Base-by-base conservation (phyloP, 805 yeast genomes). In the Suhomyces kilbournensis region DNA sequence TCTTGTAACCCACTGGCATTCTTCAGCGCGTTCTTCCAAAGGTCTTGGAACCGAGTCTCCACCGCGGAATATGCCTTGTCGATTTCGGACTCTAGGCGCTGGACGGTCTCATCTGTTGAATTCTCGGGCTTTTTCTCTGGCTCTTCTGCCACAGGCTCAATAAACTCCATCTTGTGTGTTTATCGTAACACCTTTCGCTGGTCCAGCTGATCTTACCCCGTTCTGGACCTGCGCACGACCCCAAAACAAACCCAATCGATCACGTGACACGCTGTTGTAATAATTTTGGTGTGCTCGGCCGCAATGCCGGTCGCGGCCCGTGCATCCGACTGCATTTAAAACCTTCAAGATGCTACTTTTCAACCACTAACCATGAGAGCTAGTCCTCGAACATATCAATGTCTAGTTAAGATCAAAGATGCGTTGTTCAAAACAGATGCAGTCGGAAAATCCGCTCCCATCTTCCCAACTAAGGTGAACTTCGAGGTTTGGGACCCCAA, bases 31-130 rank as follows among this genome's bases (percentile, higher is more conserved):
- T 52, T 62, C 14, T 49, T 45, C 78, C 78, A 73, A 22, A 74
- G 59, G 15, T 57, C 58, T 30, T 66, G 55, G 48, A 74, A 67
- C 52, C 62, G 67, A 7, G 91, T 84, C 54, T 82, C 85, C 15
- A 84, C 66, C 34, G 68, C 63, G 2, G 69, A 55, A 65, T 80
- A 82, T 3, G 80, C 77, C 19, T 72, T 66, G 52, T 81, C 83
- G 23, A 86, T 76, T 44, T 79, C 83, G 43, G 69, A 70, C 57
- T 83, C 89, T 19, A 84, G 60, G 57, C 77, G 74, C 20, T 70
- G 68, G 49, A 82, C 80, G 1, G 76, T 75, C 56, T 78, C 73
- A 48, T 84, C 86, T 0, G 89, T 83, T 58, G 77, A 75, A 45
- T 65, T 69, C 57, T 79, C 75, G 35, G 65, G 54, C 22, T 44